Base-by-base conservation (phyloP, 495 filamentous ascomycete genomes). In the Aspergillus sclerotioniger region DNA sequence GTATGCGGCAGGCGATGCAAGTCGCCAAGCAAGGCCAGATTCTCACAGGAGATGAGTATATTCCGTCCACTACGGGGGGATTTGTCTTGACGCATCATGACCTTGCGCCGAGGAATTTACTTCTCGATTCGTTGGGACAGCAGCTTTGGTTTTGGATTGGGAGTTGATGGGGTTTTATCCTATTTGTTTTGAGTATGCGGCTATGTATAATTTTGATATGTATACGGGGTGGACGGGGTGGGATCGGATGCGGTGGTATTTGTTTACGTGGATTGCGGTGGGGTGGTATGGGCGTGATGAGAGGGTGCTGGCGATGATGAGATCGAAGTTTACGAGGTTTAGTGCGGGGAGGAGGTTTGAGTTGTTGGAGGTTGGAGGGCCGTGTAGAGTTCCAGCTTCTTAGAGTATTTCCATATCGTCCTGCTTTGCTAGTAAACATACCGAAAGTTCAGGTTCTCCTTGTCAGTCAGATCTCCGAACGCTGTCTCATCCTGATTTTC, bases 401-500 rank as follows among this genome's bases (percentile, higher is more conserved):
- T 20, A 21, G 17, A 46, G 8, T 46, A n/a, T 46, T 20, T 16
- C 52, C 44, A 21, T 16, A n/a, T 21, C 44, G 44, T 25, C 17
- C 29, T 19, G n/a, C 33, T n/a, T 6, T 28, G 25, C 58, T 55
- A 67, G 49, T 67, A 69, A 4, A 69, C 20, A 55, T 68, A 70
- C 13, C 61, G 48, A 37, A 68, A 78, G 43, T 82, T 76, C 35
- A 71, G 62, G 37, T 82, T 83, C 68, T 82, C 75, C 60, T 68
- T 70, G 61, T 83, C 82, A 1, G 81, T 85, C 74, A 83, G 61
- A 59, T 83, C 79, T 35, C 66, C 72, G 56, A 82, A 84, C 13
- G 79, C 80, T 28, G 78, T 80, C n/a, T 64, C 68, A 63, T 82
- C 73, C 9, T 25, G 25, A 25, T 32, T 13, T 10, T 28, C 25